These are phyloP conservation scores for Paecilomyces formosus DNA, from an alignment of 2,329 filamentous ascomycete genomes.

Conservation along the genomic window DNA sequence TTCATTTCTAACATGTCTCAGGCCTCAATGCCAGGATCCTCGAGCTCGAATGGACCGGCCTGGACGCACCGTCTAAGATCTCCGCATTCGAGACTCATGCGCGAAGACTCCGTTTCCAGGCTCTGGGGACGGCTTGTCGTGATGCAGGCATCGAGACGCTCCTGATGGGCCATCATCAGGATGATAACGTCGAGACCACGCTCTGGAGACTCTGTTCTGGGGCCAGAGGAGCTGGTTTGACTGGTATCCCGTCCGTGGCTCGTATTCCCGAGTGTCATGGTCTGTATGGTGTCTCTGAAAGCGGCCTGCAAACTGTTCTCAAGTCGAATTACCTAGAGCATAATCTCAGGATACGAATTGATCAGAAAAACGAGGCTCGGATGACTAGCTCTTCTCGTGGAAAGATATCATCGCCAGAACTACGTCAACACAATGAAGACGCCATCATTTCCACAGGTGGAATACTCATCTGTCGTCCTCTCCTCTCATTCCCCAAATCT, in stretches of 20 bases:
- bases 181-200: conserved; percentile 87
- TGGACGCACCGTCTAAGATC: conserved; percentile 33
- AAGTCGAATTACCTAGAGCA: neutral
- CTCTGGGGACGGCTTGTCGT: conserved; percentile 56
- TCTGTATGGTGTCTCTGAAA: conserved; percentile 62
- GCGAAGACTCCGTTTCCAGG: conserved; percentile 64
- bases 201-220: conserved; percentile 67
- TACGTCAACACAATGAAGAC: neutral
- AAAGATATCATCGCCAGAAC: neutral
- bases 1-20: conserved; percentile 9
- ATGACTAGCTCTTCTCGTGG: neutral
- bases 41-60: conserved; percentile 46
- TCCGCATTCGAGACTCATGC: conserved; percentile 71
- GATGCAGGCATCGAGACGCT: conserved; percentile 49
- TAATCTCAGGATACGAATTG: neutral
- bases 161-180: conserved; percentile 76
- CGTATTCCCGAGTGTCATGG: conserved; percentile 80
- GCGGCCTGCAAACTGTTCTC: conserved; percentile 46
- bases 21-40: conserved; percentile 29
- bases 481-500: conserved; percentile 54
- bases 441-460: conserved; percentile 24
- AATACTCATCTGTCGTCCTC: conserved; percentile 28
- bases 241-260: conserved; percentile 57
- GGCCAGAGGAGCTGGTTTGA: conserved; percentile 62
- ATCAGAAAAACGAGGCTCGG: conserved; percentile 1